A percentile compares a stretch with the other conserved stretches of the same genome.
Conservation (phyloP, 139 green algal genomes). For the Coelastrella sp. region DNA sequence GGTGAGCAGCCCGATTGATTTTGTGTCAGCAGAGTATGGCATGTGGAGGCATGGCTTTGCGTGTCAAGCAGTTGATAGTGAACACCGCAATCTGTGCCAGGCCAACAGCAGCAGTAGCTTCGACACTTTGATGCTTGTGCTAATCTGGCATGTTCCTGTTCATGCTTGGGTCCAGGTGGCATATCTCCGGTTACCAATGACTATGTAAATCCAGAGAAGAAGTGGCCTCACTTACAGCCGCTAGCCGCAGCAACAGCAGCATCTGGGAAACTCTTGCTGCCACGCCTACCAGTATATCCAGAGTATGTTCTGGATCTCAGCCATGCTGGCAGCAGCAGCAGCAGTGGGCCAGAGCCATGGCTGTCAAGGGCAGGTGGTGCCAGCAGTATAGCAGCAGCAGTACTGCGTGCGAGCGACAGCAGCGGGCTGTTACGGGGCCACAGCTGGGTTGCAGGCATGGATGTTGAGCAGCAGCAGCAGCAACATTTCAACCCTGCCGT, state of each 20-base stretch:
- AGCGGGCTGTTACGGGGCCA: slow-evolving; percentile 61
- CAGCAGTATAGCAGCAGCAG: slow-evolving; percentile 58
- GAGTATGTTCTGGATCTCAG: slow-evolving; percentile 53
- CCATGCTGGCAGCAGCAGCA: slow-evolving; percentile 36
- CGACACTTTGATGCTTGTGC: not conserved
- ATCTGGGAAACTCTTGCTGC: slow-evolving; percentile 78
- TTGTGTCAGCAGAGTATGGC: too few relatives aligned
- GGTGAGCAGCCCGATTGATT: too few relatives aligned
- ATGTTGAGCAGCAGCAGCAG: not conserved
- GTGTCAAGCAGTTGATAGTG: too few relatives aligned
- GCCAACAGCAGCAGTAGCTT: too few relatives aligned
- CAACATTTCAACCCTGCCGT: not conserved
- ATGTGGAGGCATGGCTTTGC: too few relatives aligned
- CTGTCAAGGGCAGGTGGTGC: slow-evolving; percentile 52
- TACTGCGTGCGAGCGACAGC: slow-evolving; percentile 59
- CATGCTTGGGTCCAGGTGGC: slow-evolving; percentile 62
- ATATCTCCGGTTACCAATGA: slow-evolving; percentile 89
- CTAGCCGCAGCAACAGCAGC: slow-evolving; percentile 75
- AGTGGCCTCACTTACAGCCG: slow-evolving; percentile 83
- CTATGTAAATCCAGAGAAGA: slow-evolving; percentile 87
- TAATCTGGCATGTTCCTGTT: not conserved
- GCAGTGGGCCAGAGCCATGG: slow-evolving; percentile 51
- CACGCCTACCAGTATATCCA: slow-evolving; percentile 86
- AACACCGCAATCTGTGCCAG: too few relatives aligned
- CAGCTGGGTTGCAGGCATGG: slow-evolving; percentile 65